Conservation (phyloP, 352 stramenopile species). For the Phytophthora idaei region DNA sequence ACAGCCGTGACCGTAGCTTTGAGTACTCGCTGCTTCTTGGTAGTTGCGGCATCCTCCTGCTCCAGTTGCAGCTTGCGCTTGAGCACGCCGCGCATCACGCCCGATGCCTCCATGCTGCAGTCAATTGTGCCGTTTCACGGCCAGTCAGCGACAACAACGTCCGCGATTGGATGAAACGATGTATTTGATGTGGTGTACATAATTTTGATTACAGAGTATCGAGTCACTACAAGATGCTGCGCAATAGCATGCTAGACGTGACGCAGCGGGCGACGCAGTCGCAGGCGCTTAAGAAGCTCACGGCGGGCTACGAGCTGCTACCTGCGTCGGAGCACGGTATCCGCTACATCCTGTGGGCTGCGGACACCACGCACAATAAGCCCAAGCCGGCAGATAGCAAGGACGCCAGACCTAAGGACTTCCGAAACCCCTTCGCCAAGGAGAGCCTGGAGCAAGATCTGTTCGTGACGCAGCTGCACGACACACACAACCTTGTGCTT, state of each 20-base stretch:
- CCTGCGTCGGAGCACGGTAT: slow-evolving; percentile 40
- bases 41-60: slow-evolving; percentile 7
- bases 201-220: not conserved
- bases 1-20: slow-evolving; percentile 65
- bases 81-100: slow-evolving; percentile 30
- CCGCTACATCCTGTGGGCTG: slow-evolving; percentile 65
- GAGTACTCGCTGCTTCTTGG: slow-evolving; percentile 74
- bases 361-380: slow-evolving; percentile 46
- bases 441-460: slow-evolving; percentile 76
- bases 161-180: slow-evolving; percentile 23
- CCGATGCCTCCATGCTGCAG: slow-evolving; percentile 10
- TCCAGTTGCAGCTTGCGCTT: slow-evolving; percentile 44
- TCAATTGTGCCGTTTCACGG: not conserved
- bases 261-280: slow-evolving; percentile 61
- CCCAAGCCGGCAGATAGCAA: slow-evolving; percentile 26
- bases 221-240: slow-evolving; percentile 46
- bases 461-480: slow-evolving; percentile 66
- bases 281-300: slow-evolving; percentile 69
- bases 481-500: slow-evolving; percentile 79
- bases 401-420: slow-evolving; percentile 27
- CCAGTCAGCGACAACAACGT: slow-evolving; percentile 26
- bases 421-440: slow-evolving; percentile 76
- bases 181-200: not conserved
- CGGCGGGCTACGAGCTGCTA: slow-evolving; percentile 58
- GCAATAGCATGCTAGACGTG: slow-evolving; percentile 65